Evolutionary conservation across 2,329 filamentous ascomycete species (phyloP).

Genomic region (Colletotrichum ledebouriae): DNA sequence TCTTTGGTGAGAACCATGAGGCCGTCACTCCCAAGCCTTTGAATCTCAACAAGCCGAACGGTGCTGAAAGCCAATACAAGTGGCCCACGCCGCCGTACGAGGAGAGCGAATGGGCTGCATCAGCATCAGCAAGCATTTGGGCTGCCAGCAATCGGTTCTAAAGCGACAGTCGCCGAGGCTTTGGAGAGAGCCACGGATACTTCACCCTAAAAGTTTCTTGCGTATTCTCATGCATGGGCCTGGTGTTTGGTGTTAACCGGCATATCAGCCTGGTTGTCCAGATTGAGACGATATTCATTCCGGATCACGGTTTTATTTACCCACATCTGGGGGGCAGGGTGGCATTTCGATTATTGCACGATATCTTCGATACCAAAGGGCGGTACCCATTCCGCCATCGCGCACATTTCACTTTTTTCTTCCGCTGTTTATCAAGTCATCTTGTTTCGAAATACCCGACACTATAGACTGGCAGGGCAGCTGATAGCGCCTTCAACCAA

Average conservation of each 20-base stretch:
- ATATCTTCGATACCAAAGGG: slow-evolving; percentile 44
- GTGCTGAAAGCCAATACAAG: slow-evolving; percentile 68
- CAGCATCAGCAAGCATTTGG: slow-evolving; percentile 85
- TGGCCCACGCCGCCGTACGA: slow-evolving; percentile 98
- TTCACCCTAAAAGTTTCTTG: slow-evolving; percentile 38
- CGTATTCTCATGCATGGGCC: slow-evolving; percentile 41
- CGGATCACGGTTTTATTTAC: slow-evolving; percentile 43
- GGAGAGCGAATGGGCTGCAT: slow-evolving; percentile 90
- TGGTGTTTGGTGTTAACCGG: slow-evolving; percentile 43
- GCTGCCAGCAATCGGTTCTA: slow-evolving; percentile 76
- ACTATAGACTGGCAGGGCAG: slow-evolving; percentile 42
- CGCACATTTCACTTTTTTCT: slow-evolving; percentile 35
- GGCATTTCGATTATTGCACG: slow-evolving; percentile 41
- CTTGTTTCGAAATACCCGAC: slow-evolving; percentile 43
- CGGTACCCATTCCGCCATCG: slow-evolving; percentile 33
- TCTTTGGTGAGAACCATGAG: slow-evolving; percentile 77
- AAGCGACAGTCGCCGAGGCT: slow-evolving; percentile 32
- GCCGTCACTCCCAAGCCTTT: slow-evolving; percentile 77
- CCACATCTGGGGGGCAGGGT: slow-evolving; percentile 37
- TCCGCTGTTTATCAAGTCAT: slow-evolving; percentile 34
- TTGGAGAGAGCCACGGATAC: slow-evolving; percentile 20
- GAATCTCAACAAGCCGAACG: slow-evolving; percentile 71
- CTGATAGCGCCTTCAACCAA: slow-evolving; percentile 27
- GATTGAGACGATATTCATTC: slow-evolving; percentile 26
- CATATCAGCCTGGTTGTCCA: slow-evolving; percentile 25